A percentile compares a stretch with the other conserved stretches of the same genome.
Evolutionary conservation across 1,284 basidiomycete genomes (phyloP).

Genomic region (Boletus smithii): DNA sequence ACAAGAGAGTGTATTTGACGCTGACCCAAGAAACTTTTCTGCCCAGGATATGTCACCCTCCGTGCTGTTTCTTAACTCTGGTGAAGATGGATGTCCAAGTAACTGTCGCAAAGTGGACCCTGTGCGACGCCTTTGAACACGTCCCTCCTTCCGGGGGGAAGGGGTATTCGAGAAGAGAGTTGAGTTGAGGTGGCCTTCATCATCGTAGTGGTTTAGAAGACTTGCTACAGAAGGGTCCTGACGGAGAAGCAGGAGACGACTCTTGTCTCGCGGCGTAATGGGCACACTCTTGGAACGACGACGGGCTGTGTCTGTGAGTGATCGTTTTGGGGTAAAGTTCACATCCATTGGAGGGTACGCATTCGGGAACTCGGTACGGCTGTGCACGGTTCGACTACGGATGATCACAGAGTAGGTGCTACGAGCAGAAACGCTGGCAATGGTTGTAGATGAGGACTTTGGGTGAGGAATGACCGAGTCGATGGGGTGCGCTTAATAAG

Average conservation of each 20-base stretch:
- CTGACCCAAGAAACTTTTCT: constrained; percentile 65
- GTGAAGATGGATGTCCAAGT: constrained; percentile 49
- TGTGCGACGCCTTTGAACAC: constrained; percentile 52
- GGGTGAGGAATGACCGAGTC: constrained; percentile 51
- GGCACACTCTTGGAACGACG: constrained; percentile 34
- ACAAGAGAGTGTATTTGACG: neutral
- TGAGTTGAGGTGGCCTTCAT: constrained; percentile 58
- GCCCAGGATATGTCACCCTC: constrained; percentile 81
- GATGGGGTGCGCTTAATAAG: constrained; percentile 58
- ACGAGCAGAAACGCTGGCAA: constrained; percentile 50
- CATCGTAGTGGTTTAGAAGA: constrained; percentile 67
- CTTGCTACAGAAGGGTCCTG: constrained; percentile 75
- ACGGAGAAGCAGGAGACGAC: constrained; percentile 55
- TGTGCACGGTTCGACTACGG: constrained; percentile 56
- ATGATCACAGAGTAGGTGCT: constrained; percentile 70
- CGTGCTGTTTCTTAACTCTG: constrained; percentile 30
- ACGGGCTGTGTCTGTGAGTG: constrained; percentile 25
- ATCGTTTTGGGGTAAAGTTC: constrained; percentile 26
- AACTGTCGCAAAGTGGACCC: constrained; percentile 72
- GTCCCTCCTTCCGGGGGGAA: constrained; percentile 40
- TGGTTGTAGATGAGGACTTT: constrained; percentile 44
- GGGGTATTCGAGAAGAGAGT: constrained; percentile 63
- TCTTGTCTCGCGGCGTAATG: constrained; percentile 46
- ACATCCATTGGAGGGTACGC: constrained; percentile 45
- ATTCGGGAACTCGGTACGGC: constrained; percentile 61